Conservation (phyloP, 805 yeast species). For the Schwanniomyces pseudopolymorphus region DNA sequence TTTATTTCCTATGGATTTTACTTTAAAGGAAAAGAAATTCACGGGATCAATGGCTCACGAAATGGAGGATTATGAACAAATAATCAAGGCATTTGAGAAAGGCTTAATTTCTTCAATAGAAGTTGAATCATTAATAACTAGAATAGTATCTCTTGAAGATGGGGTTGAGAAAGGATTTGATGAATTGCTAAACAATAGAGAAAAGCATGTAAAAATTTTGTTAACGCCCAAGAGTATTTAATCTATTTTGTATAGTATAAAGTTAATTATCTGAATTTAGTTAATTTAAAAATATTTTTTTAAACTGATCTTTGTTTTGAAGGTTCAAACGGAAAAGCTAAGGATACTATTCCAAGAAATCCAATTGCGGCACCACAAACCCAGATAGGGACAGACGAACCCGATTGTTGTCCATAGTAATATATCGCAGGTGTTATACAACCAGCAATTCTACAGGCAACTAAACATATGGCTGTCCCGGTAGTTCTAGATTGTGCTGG, state of each 20-base stretch:
- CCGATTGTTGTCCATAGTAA: conserved; percentile 23
- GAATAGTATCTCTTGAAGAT: conserved; percentile 46
- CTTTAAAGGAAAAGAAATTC: conserved; percentile 51
- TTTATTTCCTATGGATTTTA: conserved; percentile 53
- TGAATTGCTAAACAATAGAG: conserved; percentile 52
- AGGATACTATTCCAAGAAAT: conserved; percentile 28
- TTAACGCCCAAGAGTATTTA: conserved; percentile 41
- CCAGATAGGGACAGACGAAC: conserved; percentile 32
- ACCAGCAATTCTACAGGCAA: conserved; percentile 32
- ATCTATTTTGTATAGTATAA: too few relatives aligned
- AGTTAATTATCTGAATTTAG: too few relatives aligned
- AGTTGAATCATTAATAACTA: conserved; percentile 51
- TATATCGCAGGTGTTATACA: conserved; percentile 40
- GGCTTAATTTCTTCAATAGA: conserved; percentile 29
- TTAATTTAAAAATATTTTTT: conserved; percentile 17
- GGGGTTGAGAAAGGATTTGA: conserved; percentile 53
- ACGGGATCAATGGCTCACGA: conserved; percentile 64
- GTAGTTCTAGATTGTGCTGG: conserved; percentile 36
- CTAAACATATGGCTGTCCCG: conserved; percentile 34
- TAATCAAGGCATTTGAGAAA: conserved; percentile 30
- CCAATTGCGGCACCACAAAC: conserved; percentile 36
- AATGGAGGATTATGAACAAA: conserved; percentile 55
- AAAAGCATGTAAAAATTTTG: conserved; percentile 52
- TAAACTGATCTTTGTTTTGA: conserved; percentile 24
- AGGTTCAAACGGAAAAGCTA: conserved; percentile 36